Evolutionary conservation across 2,329 filamentous ascomycete species (phyloP), one percentile per base, ranked within the genome.

Genomic region (Davidsoniella neocaledoniae): DNA sequence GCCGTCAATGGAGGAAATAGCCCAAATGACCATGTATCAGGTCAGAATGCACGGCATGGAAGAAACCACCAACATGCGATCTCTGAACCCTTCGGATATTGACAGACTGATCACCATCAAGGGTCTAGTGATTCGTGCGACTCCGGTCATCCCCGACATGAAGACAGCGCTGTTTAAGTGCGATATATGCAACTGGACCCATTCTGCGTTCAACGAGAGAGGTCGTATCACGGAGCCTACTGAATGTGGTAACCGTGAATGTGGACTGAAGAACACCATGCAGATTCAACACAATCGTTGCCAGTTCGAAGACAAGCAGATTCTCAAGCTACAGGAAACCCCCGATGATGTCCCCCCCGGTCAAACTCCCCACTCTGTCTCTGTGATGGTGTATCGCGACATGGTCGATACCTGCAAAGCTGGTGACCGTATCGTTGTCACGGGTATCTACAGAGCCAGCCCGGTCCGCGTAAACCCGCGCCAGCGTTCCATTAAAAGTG

Each of bases 161-260:
- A 95, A 93, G 67, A 86, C 94, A 62, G 91, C 91, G 0, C 95
- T 94, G 68, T 98, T 98, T 76, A 83, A 86, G 55, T 98, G 91
- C 67, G 85, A 86, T 52, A 78, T 90, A 23, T 98, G 91, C 66
- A 86, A 87, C 59, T 86, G 95, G 65, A 90, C 85, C 3, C 78
- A 94, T 54, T 85, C 83, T 55, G 86, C 95, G 49, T 83, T 87
- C 51, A 83, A 98, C 59, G 91, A 98, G 62, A 83, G 91, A 59
- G 91, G 93, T 63, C 91, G 90, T 68, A 98, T 98, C 59, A 81
- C 86, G 19, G 91, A 98, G 64, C 91, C 91, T 2, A 95, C 86
- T 0, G 76, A 81, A 57, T 98, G 91, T 62, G 86, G 88, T 19
- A 82, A 91, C 49, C 72, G 76, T 21, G 77, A 83, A 50, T 98